These are phyloP conservation scores for Sporothrix protearum DNA, from an alignment of 2,329 filamentous ascomycete genomes.

Conservation along the genomic window DNA sequence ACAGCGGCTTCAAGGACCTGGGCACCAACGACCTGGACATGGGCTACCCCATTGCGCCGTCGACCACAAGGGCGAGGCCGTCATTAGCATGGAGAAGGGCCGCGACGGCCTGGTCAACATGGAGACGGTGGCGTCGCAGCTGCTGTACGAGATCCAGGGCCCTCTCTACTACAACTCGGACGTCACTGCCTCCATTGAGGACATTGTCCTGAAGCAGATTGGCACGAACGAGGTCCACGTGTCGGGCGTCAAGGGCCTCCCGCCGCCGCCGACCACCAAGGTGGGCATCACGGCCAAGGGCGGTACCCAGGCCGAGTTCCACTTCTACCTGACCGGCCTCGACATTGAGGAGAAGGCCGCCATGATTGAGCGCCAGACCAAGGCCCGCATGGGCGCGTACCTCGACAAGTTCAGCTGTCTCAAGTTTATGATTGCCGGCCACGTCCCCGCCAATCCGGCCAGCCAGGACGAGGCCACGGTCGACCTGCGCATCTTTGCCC, in stretches of 20 bases:
- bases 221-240: slow-evolving; percentile 35
- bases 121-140: slow-evolving; percentile 31
- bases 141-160: slow-evolving; percentile 41
- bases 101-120: slow-evolving; percentile 28
- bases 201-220: slow-evolving; percentile 44
- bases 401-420: slow-evolving; percentile 34
- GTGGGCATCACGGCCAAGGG: slow-evolving; percentile 39
- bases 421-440: slow-evolving; percentile 31
- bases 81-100: slow-evolving; percentile 32
- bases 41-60: slow-evolving; percentile 50
- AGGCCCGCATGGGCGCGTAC: slow-evolving; percentile 20
- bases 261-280: slow-evolving; percentile 37
- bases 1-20: slow-evolving; percentile 44
- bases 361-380: slow-evolving; percentile 29
- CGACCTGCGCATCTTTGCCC: slow-evolving; percentile 37
- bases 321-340: slow-evolving; percentile 29
- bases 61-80: slow-evolving; percentile 39
- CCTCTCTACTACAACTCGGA: slow-evolving; percentile 38
- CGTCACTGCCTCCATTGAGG: slow-evolving; percentile 35
- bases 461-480: slow-evolving; percentile 37
- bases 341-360: slow-evolving; percentile 29
- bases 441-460: slow-evolving; percentile 29
- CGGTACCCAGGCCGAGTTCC: slow-evolving; percentile 32
- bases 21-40: slow-evolving; percentile 42
- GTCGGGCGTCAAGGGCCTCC: slow-evolving; percentile 36